phyloP scores from a whole-genome alignment of 148 eudicot genomes.

The Diospyros lotus region DNA sequence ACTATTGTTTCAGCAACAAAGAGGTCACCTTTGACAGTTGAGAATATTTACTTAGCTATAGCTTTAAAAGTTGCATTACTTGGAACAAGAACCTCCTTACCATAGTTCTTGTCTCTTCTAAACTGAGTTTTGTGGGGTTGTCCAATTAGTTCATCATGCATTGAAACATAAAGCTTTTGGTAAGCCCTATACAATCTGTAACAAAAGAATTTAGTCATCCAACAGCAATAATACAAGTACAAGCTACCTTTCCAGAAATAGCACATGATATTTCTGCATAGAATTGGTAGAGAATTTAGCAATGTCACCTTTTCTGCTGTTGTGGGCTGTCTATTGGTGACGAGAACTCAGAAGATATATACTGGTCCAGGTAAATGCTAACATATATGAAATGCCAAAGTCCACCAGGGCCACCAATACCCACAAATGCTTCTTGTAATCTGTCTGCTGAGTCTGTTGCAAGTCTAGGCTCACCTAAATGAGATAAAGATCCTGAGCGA shows the following conservation, averaged over 20 bases:
- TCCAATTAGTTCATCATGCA: conserved; percentile 79
- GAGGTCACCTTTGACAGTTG: neutral
- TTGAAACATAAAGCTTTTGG: conserved; percentile 78
- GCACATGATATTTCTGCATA: neutral
- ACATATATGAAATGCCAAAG: conserved; percentile 96
- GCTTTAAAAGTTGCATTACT: neutral
- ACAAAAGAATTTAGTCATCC: conserved; percentile 4
- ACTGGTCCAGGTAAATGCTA: conserved; percentile 83
- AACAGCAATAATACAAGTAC: neutral
- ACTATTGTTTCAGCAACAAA: neutral
- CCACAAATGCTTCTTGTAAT: conserved; percentile 40
- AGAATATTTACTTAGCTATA: neutral
- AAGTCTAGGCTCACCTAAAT: conserved; percentile 55
- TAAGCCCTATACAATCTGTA: conserved; percentile 90
- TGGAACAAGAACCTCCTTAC: conserved; percentile 26
- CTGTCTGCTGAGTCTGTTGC: conserved; percentile 41
- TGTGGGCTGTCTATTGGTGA: conserved; percentile 63
- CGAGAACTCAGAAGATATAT: conserved; percentile 87
- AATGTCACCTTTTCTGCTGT: conserved; percentile 79
- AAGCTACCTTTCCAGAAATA: conserved; percentile 1
- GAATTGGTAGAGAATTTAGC: conserved; percentile 3
- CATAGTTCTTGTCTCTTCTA: conserved; percentile 91
- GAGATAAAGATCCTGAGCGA: conserved; percentile 54
- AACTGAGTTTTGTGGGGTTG: conserved; percentile 89
- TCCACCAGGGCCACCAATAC: conserved; percentile 86